A percentile compares a stretch with the other conserved stretches of the same genome.
These are phyloP conservation scores for Candida buenavistaensis DNA, from an alignment of 1,139 yeast species.

Conservation along the genomic window DNA sequence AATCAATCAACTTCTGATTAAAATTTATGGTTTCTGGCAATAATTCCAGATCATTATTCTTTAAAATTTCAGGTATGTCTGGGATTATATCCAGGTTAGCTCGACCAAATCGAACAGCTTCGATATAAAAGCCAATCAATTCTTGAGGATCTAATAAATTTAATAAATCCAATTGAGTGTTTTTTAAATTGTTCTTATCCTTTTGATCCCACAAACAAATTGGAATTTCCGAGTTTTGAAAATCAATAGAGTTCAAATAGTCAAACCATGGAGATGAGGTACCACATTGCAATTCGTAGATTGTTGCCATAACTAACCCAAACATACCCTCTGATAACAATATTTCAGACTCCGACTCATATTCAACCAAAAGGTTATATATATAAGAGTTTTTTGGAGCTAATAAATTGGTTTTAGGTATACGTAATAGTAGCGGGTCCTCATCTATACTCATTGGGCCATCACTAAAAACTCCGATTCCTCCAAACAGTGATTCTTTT, in stretches of 20 bases:
- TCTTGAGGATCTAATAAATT: constrained; percentile 65
- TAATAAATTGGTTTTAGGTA: constrained; percentile 55
- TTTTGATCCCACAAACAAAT: constrained; percentile 65
- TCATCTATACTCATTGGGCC: constrained; percentile 29
- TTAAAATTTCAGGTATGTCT: constrained; percentile 40
- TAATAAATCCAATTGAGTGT: constrained; percentile 67
- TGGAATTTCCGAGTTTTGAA: constrained; percentile 38
- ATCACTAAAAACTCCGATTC: constrained; percentile 64
- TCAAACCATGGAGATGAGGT: constrained; percentile 72
- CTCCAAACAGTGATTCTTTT: constrained; percentile 55
- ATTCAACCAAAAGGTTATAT: constrained; percentile 66
- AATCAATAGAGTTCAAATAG: constrained; percentile 59
- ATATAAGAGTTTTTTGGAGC: constrained; percentile 63
- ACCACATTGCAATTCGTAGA: constrained; percentile 61
- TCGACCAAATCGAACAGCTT: constrained; percentile 52
- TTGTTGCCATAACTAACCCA: constrained; percentile 64
- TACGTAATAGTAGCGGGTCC: constrained; percentile 35
- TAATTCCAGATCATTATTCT: constrained; percentile 13
- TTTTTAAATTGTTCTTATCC: constrained; percentile 49
- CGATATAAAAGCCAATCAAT: constrained; percentile 52
- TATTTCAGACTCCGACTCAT: constrained; percentile 27
- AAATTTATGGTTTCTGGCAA: constrained; percentile 6
- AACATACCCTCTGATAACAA: constrained; percentile 54
- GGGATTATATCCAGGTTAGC: constrained; percentile 23
- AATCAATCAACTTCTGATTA: constrained; percentile 30